Base-by-base conservation (phyloP, 495 filamentous ascomycete genomes). In the Aspergillus sclerotiicarbonarius region DNA sequence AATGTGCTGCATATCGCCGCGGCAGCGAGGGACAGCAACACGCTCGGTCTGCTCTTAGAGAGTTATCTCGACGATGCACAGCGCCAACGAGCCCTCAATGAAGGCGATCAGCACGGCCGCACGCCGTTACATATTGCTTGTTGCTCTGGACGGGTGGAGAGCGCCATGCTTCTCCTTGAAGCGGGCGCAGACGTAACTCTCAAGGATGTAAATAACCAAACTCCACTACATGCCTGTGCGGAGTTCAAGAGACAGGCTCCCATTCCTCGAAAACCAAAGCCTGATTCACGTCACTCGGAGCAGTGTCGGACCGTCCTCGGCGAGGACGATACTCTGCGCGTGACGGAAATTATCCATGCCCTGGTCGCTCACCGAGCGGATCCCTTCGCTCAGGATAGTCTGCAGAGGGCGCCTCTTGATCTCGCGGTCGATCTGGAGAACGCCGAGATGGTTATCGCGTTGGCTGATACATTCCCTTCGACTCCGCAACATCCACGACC, bases 1-100 rank as follows among this genome's bases (percentile, higher is more conserved):
- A 77, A 69, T 9, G 51, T 71, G 16, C 61, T 80, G 4, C 78
- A 80, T 54, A 60, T 77, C 19, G 76, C 75, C 8, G 63, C 71
- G 4, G 53, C 58, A 35, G 66, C 71, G 29, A 60, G 69, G 6
- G 62, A 74, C 51, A 68, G 60, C 39, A 77, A 77, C 50, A 61
- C 67, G 8, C 57, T 80, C 8, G 77, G 69, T 0, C 43, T 76
- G 15, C 58, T 81, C 4, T 59, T 80, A 4, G 62, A 69, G 13
- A 51, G 62, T 25, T 63, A 66, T 35, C 13, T 35, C 9, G 46
- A 56, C 1, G 58, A 19, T 4, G 48, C 16, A 20, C 44, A 59
- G 33, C 46, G 29, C 10, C 60, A 19, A 4, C 1, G 8, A 13
- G 60, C 45, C 48, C 15, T 72, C 44, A 59, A 71, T 54, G 54